These are phyloP conservation scores for Aspergillus sp. DNA, from an alignment of 2,329 filamentous ascomycete genomes.

Conservation along the genomic window DNA sequence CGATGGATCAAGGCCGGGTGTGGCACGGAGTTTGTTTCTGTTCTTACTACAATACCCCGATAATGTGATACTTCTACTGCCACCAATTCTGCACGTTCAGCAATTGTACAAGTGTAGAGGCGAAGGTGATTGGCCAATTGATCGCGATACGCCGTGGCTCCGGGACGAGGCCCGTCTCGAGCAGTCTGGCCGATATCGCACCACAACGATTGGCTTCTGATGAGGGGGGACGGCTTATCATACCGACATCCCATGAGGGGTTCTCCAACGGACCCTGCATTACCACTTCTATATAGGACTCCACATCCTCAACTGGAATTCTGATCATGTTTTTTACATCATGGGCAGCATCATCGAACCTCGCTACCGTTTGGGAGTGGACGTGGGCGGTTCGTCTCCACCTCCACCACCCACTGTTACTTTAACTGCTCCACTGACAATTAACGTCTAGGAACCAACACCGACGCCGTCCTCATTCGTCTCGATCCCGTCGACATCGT, in stretches of 20 bases:
- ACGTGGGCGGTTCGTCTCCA: conserved; percentile 20
- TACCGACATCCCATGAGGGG: no score
- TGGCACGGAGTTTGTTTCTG: no score
- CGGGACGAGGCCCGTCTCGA: no score
- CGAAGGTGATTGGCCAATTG: no score
- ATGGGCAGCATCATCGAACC: conserved; percentile 9
- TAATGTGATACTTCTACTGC: no score
- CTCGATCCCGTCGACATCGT: conserved; percentile 30
- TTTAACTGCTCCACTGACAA: neutral
- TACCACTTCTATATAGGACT: neutral
- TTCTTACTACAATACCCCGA: no score
- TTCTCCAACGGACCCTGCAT: no score
- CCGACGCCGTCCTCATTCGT: conserved; percentile 35
- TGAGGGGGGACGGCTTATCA: neutral
- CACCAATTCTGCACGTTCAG: no score
- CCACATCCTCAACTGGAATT: neutral
- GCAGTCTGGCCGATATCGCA: neutral
- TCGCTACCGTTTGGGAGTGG: conserved; percentile 21
- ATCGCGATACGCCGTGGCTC: no score
- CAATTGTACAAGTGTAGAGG: no score
- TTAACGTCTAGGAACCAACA: conserved; percentile 37
- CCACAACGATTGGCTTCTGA: neutral
- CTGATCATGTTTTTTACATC: neutral
- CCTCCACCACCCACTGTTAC: neutral
- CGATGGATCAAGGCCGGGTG: no score